Evolutionary conservation across 805 yeast genomes (phyloP), one percentile per base, ranked within the genome.

Genomic region (Tanozyma kutaoensis): DNA sequence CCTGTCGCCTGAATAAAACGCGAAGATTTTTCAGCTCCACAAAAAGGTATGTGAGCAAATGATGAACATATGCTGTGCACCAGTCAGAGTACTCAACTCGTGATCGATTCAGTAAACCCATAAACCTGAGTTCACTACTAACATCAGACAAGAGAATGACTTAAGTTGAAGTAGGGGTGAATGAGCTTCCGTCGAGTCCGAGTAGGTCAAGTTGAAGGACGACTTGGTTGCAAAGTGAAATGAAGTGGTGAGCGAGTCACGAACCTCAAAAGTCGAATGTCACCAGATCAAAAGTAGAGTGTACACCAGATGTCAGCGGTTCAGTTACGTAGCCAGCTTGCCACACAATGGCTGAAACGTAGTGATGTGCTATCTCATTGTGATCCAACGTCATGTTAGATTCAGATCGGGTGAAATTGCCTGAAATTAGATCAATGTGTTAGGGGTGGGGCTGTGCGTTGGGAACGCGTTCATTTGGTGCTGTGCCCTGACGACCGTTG

Each of bases 41-140:
- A n/a, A n/a, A n/a, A n/a, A n/a, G n/a, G n/a, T n/a, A 17, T 17
- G 19, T 7, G 15, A 12, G 24, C 35, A 47, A 28, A 47, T 53
- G 66, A 59, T 41, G 63, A 59, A 62, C 55, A 53, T 46, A 52
- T 59, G 66, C 66, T 59, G 66, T 59, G 66, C 66, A 59, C 66
- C 66, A 59, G 64, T 58, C 66, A 57, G 66, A 59, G 58, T 54
- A 57, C 62, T 58, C 53, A 35, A 33, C 21, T 42, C 45, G 58
- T 59, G 66, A 59, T 47, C 45, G 52, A 46, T 41, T 37, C 50
- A 56, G 62, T 59, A 58, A 52, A 58, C 66, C 65, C 62, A 59
- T 50, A 56, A 52, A 47, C 53, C 66, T 59, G 66, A 59, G 44
- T 30, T 38, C 8, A 10, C 10, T 18, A 8, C 20, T 8, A 18